These are phyloP conservation scores for Leccinum subgranulosum DNA, from an alignment of 768 basidiomycete genomes.

Conservation along the genomic window DNA sequence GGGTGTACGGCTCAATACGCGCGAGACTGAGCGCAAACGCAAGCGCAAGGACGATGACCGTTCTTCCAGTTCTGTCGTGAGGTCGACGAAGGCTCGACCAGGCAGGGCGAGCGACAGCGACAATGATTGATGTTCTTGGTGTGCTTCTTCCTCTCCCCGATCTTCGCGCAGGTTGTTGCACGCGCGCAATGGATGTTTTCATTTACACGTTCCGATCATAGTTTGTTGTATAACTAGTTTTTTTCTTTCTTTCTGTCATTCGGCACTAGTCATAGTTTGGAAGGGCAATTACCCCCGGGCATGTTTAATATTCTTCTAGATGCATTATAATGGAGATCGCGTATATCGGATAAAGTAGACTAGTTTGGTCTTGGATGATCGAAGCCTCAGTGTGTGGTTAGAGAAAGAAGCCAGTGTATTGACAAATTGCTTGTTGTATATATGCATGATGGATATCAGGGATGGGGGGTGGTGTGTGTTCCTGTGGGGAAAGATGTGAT, in stretches of 20 bases:
- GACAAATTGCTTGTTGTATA: background rate
- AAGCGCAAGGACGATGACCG: constrained; percentile 27
- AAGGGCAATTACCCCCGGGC: constrained; percentile 1
- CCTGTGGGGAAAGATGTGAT: background rate
- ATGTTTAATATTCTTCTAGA: constrained; percentile 1
- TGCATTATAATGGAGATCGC: constrained; percentile 11
- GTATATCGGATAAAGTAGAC: background rate
- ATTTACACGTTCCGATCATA: constrained; percentile 2
- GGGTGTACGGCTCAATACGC: constrained; percentile 36
- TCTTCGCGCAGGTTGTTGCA: background rate
- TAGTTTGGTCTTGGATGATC: background rate
- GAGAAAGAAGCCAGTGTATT: background rate
- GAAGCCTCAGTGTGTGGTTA: background rate
- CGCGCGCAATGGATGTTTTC: constrained; percentile 4
- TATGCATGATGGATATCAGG: background rate
- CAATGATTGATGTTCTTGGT: constrained; percentile 11
- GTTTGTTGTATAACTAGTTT: constrained; percentile 17
- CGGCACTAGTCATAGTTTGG: constrained; percentile 4
- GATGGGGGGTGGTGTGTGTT: background rate
- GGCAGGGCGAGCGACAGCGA: constrained; percentile 26
- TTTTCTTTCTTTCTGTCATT: background rate
- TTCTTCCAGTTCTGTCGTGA: constrained; percentile 2
- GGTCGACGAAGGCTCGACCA: constrained; percentile 1
- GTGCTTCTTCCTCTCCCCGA: background rate
- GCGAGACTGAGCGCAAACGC: constrained; percentile 35